Percentiles rank a stretch among this genome's conserved stretches.
Conservation (phyloP, 139 green algal species). For the Micractinium conductrix region DNA sequence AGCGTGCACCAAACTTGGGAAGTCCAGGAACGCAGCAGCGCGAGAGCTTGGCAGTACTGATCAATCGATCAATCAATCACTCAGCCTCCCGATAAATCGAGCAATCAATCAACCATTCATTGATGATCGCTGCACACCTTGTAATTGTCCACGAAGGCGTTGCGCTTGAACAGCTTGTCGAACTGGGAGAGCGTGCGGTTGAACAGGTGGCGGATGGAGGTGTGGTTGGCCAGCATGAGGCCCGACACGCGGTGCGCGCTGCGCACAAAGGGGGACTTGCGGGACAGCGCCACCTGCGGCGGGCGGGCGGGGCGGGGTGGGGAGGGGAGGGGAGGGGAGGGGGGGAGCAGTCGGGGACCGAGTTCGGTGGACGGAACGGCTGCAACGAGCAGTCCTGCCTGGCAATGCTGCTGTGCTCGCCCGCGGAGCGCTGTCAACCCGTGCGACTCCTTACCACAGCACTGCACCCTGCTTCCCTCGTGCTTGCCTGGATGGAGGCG, state of each 20-base stretch:
- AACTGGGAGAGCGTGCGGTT: constrained; percentile 88
- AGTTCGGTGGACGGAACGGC: no score
- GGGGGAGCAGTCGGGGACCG: neutral
- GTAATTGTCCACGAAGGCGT: constrained; percentile 89
- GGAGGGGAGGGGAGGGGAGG: neutral
- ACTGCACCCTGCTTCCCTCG: no score
- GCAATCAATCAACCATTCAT: neutral
- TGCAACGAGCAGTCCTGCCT: no score
- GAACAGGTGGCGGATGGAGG: constrained; percentile 96
- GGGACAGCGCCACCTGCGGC: constrained; percentile 92
- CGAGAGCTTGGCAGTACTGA: no score
- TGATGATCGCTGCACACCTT: constrained; percentile 36
- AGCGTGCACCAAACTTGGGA: no score
- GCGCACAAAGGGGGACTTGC: constrained; percentile 92
- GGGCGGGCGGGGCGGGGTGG: no score
- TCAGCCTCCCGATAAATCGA: no score
- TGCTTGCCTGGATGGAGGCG: constrained; percentile 95
- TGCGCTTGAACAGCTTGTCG: constrained; percentile 92
- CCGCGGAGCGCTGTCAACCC: no score
- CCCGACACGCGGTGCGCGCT: constrained; percentile 90
- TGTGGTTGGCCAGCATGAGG: constrained; percentile 99
- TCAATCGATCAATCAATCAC: no score
- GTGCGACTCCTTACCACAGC: no score
- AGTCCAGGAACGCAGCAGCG: no score
- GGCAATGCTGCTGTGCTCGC: no score